Evolutionary conservation across 2,329 filamentous ascomycete species (phyloP).

Genomic region (Neofusicoccum kwambonambiense): DNA sequence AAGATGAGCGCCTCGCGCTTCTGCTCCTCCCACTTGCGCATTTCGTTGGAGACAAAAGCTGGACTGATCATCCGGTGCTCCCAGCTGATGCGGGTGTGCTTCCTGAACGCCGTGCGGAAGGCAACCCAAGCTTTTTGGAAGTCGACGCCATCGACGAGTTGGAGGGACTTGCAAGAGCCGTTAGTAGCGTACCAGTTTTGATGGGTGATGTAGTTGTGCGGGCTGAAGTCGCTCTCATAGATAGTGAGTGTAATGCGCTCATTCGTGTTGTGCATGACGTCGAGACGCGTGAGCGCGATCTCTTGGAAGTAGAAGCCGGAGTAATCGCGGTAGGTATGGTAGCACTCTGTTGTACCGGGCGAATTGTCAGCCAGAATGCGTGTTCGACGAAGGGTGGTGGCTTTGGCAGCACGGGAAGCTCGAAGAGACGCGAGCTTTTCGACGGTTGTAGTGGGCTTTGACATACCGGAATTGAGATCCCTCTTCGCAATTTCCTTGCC

Average conservation of each 20-base stretch:
- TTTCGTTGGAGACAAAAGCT: neutral
- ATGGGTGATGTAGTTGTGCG: conserved; percentile 30
- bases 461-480: conserved; percentile 39
- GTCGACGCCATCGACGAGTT: conserved; percentile 28
- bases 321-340: conserved; percentile 63
- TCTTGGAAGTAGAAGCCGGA: conserved; percentile 62
- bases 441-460: conserved; percentile 14
- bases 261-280: conserved; percentile 47
- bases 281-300: conserved; percentile 58
- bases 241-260: conserved; percentile 48
- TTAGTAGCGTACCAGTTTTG: neutral
- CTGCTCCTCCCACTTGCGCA: neutral
- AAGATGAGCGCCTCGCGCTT: neutral
- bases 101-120: conserved; percentile 43
- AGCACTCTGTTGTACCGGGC: conserved; percentile 26
- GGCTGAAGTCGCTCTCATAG: conserved; percentile 31
- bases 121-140: conserved; percentile 34
- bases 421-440: conserved; percentile 13
- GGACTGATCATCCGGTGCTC: conserved; percentile 34
- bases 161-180: conserved; percentile 26
- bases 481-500: neutral
- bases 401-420: conserved; percentile 1
- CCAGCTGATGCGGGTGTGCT: conserved; percentile 41
- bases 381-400: neutral
- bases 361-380: neutral